phyloP scores from a whole-genome alignment of 768 basidiomycete species.

The Hebeloma cylindrosporum region DNA sequence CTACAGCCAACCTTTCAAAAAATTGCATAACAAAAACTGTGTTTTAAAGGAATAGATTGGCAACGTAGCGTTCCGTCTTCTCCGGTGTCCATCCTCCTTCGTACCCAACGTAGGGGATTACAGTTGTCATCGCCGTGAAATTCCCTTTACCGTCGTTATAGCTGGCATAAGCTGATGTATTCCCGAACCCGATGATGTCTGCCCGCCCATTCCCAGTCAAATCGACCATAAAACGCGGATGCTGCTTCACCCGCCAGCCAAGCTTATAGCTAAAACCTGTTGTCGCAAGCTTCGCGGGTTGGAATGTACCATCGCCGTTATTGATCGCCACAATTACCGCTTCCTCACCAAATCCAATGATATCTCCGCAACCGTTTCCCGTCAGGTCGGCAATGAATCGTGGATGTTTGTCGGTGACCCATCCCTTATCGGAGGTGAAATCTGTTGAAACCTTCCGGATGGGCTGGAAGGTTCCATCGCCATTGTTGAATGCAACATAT shows the following conservation, averaged over 20 bases:
- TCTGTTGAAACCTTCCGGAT: background rate
- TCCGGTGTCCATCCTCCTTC: no score
- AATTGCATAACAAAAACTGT: no score
- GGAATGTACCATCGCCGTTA: slow-evolving; percentile 6
- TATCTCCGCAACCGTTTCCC: slow-evolving; percentile 6
- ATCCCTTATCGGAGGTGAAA: background rate
- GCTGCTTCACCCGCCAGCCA: background rate
- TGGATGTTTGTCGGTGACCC: slow-evolving; percentile 1
- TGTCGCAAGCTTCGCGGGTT: background rate
- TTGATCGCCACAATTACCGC: slow-evolving; percentile 2
- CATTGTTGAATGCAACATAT: slow-evolving; percentile 7
- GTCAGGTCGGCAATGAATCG: slow-evolving; percentile 9
- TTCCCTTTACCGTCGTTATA: background rate
- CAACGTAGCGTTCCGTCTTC: no score
- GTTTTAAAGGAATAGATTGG: no score
- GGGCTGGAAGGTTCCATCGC: slow-evolving; percentile 3
- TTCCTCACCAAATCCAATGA: slow-evolving; percentile 7
- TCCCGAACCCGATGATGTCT: slow-evolving; percentile 3
- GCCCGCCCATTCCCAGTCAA: slow-evolving; percentile 1
- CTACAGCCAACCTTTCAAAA: no score
- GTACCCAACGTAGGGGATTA: no score
- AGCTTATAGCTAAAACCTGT: background rate
- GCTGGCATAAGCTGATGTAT: background rate
- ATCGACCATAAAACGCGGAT: background rate
- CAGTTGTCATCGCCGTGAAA: no score